phyloP scores from a whole-genome alignment of 495 filamentous ascomycete species.

The Podospora pseudopauciseta region DNA sequence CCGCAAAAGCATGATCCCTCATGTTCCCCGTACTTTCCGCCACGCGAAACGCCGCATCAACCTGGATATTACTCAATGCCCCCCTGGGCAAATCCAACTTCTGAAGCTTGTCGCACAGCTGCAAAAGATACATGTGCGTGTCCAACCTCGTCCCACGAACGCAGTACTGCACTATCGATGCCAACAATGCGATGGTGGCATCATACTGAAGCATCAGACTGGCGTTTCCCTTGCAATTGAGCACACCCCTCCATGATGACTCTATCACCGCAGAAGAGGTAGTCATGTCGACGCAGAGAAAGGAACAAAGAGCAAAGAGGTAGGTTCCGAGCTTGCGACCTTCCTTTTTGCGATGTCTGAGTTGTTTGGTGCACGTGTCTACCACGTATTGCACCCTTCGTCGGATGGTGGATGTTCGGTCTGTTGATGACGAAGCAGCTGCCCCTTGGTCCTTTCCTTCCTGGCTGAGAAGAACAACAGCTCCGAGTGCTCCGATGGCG shows the following conservation, averaged over 20 bases:
- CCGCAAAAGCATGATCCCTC: constrained; percentile 42
- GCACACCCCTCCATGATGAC: constrained; percentile 21
- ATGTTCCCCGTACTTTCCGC: constrained; percentile 43
- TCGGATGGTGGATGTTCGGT: constrained; percentile 9
- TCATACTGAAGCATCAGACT: constrained; percentile 24
- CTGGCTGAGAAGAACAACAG: constrained; percentile 21
- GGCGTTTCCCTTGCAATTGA: constrained; percentile 8
- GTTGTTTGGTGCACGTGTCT: constrained; percentile 11
- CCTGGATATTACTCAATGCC: constrained; percentile 23
- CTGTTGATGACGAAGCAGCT: not conserved
- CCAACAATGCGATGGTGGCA: constrained; percentile 24
- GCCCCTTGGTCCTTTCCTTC: constrained; percentile 10
- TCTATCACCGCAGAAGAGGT: constrained; percentile 9
- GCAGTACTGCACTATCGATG: constrained; percentile 24
- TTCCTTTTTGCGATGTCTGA: constrained; percentile 12
- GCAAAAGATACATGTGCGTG: constrained; percentile 20
- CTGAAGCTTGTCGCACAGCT: constrained; percentile 28
- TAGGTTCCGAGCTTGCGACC: constrained; percentile 27
- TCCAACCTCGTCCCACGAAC: constrained; percentile 18
- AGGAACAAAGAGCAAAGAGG: constrained; percentile 27
- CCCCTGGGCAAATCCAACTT: constrained; percentile 19
- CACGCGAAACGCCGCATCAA: constrained; percentile 37
- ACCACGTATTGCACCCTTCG: constrained; percentile 25
- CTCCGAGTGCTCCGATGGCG: constrained; percentile 21
- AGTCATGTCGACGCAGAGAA: constrained; percentile 19